These are phyloP conservation scores for Fraxinus quadrangulata DNA, from an alignment of 257 asterid species.

Conservation along the genomic window DNA sequence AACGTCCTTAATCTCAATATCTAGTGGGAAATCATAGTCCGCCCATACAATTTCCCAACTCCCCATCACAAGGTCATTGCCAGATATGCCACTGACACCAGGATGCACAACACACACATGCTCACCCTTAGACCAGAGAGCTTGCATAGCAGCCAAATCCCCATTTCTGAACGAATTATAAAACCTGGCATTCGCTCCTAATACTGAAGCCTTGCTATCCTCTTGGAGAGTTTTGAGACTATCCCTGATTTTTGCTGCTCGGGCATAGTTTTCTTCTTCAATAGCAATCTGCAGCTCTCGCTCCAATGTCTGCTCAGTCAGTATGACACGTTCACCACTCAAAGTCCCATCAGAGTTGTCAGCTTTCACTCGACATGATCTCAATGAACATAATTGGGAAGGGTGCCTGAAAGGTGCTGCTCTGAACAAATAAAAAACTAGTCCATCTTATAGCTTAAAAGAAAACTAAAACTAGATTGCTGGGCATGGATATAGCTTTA, in stretches of 20 bases:
- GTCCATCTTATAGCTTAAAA: constrained; percentile 25
- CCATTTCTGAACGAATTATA: constrained; percentile 82
- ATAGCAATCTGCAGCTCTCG: constrained; percentile 73
- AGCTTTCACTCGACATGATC: constrained; percentile 56
- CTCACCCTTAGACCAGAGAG: constrained; percentile 80
- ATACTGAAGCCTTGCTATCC: constrained; percentile 76
- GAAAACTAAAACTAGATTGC: neutral
- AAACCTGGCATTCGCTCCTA: constrained; percentile 83
- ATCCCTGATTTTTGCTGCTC: constrained; percentile 91
- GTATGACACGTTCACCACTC: constrained; percentile 83
- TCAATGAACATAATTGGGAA: constrained; percentile 40
- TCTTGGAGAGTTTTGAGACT: constrained; percentile 81
- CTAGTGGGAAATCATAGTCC: constrained; percentile 86
- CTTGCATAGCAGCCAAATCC: constrained; percentile 79
- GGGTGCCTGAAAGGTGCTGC: constrained; percentile 45
- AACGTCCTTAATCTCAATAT: constrained; percentile 77
- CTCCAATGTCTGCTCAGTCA: constrained; percentile 68
- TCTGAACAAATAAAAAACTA: constrained; percentile 48
- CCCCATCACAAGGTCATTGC: constrained; percentile 94
- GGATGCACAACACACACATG: constrained; percentile 93
- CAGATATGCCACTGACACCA: constrained; percentile 93
- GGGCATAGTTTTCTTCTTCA: constrained; percentile 76
- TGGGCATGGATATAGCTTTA: neutral
- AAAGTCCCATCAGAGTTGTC: constrained; percentile 75
- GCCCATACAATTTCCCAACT: constrained; percentile 99